Percentiles rank a stretch among this genome's conserved stretches.
Evolutionary conservation across 805 yeast genomes (phyloP).

Genomic region (Pichia rugopelliculosa): DNA sequence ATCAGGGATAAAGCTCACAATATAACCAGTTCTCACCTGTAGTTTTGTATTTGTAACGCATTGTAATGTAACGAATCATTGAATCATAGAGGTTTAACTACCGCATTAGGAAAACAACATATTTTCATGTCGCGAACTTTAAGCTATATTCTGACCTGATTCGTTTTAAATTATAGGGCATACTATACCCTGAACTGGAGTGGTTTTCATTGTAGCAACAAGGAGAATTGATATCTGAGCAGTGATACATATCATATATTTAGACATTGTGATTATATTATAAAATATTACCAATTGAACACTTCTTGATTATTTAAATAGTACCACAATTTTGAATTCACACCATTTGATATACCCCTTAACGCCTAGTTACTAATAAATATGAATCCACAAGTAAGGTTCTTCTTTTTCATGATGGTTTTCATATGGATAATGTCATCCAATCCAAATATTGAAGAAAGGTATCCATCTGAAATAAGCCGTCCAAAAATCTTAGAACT

Average conservation of each 20-base stretch:
- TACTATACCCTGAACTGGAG: too few species aligned
- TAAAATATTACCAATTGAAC: too few species aligned
- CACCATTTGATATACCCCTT: not conserved
- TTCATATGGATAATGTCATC: slow-evolving; percentile 37
- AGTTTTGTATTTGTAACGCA: too few species aligned
- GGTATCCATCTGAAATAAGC: slow-evolving; percentile 20
- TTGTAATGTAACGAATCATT: not conserved
- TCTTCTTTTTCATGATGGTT: slow-evolving; percentile 31
- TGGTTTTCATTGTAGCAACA: not conserved
- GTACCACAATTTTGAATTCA: not conserved
- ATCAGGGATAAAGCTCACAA: too few species aligned
- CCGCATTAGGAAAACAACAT: not conserved
- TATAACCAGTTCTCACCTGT: too few species aligned
- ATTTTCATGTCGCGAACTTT: not conserved
- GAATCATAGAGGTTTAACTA: not conserved
- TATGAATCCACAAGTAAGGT: slow-evolving; percentile 23
- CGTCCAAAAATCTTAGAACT: slow-evolving; percentile 25
- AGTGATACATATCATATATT: too few species aligned
- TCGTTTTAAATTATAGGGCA: not conserved
- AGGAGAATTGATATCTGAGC: too few species aligned
- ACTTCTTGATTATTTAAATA: not conserved
- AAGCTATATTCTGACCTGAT: not conserved
- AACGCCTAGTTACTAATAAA: not conserved
- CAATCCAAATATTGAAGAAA: slow-evolving; percentile 27
- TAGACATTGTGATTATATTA: too few species aligned